Percentiles rank a stretch among this genome's conserved stretches.
These are phyloP conservation scores for Talaromyces sp. DNA, from an alignment of 2,329 filamentous ascomycete species.

Conservation along the genomic window DNA sequence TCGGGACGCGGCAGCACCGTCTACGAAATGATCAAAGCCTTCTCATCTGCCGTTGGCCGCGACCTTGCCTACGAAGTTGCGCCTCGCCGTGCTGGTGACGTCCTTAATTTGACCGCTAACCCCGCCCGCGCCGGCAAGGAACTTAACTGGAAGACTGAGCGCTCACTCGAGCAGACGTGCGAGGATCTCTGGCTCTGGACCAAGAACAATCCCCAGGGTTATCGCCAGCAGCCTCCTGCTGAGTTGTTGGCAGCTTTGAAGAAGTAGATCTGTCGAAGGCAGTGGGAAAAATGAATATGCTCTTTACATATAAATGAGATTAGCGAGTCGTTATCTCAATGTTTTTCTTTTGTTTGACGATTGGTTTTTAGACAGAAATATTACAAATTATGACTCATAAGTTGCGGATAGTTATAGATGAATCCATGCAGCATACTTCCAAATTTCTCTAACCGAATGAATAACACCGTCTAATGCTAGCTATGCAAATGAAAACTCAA, in stretches of 20 bases:
- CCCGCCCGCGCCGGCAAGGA: constrained; percentile 82
- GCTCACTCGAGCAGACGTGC: constrained; percentile 88
- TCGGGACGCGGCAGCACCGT: constrained; percentile 94
- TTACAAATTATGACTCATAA: background rate
- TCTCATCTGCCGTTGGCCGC: constrained; percentile 79
- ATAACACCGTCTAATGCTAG: constrained; percentile 4
- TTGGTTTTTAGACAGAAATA: background rate
- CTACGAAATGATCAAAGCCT: constrained; percentile 95
- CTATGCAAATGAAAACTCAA: background rate
- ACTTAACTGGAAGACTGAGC: constrained; percentile 86
- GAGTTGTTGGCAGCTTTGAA: constrained; percentile 63
- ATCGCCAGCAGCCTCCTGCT: constrained; percentile 84
- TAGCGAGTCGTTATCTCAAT: background rate
- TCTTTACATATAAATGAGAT: constrained; percentile 4
- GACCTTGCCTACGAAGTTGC: constrained; percentile 85
- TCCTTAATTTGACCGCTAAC: constrained; percentile 91
- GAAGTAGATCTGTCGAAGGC: constrained; percentile 23
- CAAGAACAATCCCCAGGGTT: constrained; percentile 91
- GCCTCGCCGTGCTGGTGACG: constrained; percentile 78
- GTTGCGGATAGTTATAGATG: background rate
- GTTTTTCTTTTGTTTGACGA: background rate
- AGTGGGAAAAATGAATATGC: background rate
- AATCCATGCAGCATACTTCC: background rate
- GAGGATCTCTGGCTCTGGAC: constrained; percentile 96
- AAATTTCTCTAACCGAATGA: background rate